Evolutionary conservation across 441 rosid genomes (phyloP), one percentile per base, ranked within the genome.

Genomic region (Eruca vesicaria): DNA sequence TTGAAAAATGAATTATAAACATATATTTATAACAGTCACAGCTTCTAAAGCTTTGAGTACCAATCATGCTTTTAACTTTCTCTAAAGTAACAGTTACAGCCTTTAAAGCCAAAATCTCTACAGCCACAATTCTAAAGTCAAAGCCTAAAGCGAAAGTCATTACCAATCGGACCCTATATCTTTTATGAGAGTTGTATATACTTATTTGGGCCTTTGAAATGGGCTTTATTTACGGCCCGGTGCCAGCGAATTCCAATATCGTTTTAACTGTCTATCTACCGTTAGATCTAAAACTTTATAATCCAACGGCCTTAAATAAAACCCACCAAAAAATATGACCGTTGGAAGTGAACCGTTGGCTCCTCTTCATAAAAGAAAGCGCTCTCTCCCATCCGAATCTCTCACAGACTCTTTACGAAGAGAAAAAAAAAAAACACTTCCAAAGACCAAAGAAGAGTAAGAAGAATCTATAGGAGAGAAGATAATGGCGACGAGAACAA

Each of bases 261-360:
- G 61, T 21, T 38, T 21, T 55, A 65, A 69, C 55, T 56, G 4
- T 31, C 14, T 59, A 61, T 20, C n/a, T 28, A 72, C 53, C 77
- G 77, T 71, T 52, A 23, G 73, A 71, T 77, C 50, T 4, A 36
- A 35, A 57, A 28, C 66, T 20, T 36, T 18, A 9, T 77, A 11
- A 94, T 94, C 97, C 21, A 76, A 89, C 91, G 95, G 86, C 36
- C 20, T 4, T 0, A 32, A 79, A 78, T 69, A 31, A 23, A 73
- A 74, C 32, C n/a, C 23, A 38, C 9, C 50, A 76, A 83, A 72
- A 29, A 68, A 68, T 79, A 59, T 79, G 97, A 92, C 98, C 97
- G 97, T 94, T 92, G 84, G 16, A 76, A 67, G 68, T 26, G 84
- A 81, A 79, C 83, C 77, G 88, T 72, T 77, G 83, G 80, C 78